Conservation (phyloP, 148 eudicot species). For the Spergularia bocconei region DNA sequence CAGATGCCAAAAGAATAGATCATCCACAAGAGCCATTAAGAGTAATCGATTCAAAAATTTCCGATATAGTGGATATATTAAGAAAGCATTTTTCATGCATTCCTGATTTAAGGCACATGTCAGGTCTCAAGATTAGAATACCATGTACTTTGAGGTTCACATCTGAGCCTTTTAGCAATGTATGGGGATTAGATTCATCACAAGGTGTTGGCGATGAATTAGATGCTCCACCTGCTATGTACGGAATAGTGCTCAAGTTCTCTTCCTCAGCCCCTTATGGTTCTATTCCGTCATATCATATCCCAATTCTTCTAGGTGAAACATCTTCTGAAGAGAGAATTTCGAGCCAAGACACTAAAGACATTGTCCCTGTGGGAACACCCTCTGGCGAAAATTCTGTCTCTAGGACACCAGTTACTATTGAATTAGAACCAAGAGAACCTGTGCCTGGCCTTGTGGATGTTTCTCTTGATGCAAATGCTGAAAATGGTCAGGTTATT, state of each 20-base stretch:
- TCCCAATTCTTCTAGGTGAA: conserved; percentile 85
- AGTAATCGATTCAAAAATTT: conserved; percentile 84
- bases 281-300: conserved; percentile 59
- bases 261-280: conserved; percentile 92
- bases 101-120: conserved; percentile 80
- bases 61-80: conserved; percentile 64
- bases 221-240: conserved; percentile 61
- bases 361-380: conserved; percentile 61
- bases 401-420: conserved; percentile 46
- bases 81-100: conserved; percentile 77
- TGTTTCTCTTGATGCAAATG: conserved; percentile 70
- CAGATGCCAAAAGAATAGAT: conserved; percentile 36
- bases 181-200: conserved; percentile 43
- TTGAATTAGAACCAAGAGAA: conserved; percentile 84
- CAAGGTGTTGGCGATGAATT: conserved; percentile 25
- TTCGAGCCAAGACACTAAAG: conserved; percentile 37
- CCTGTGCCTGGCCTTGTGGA: conserved; percentile 88
- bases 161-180: conserved; percentile 54
- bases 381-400: conserved; percentile 31
- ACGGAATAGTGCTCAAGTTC: conserved; percentile 76
- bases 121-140: conserved; percentile 73
- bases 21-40: conserved; percentile 73
- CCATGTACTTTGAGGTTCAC: conserved; percentile 64
- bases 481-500: conserved; percentile 77
- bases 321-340: conserved; percentile 32